Conservation (phyloP, 768 basidiomycete species). For the Lentinula aciculospora region DNA sequence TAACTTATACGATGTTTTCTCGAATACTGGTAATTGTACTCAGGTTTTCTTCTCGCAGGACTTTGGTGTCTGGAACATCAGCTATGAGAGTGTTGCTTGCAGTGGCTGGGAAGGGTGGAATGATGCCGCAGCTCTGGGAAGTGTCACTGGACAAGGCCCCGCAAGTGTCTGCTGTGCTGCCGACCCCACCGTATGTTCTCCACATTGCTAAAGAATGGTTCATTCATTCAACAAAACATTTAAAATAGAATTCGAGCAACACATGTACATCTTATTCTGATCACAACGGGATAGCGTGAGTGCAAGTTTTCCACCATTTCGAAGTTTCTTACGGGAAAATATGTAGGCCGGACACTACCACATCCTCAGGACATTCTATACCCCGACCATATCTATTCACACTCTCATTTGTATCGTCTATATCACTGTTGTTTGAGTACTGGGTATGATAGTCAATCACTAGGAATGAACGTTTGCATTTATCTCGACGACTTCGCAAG, state of each 20-base stretch:
- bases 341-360: slow-evolving; percentile 33
- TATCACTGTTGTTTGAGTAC: not conserved
- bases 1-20: slow-evolving; percentile 6
- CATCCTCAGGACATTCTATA: slow-evolving; percentile 14
- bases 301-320: slow-evolving; percentile 13
- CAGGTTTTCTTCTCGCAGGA: slow-evolving; percentile 36
- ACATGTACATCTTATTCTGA: slow-evolving; percentile 74
- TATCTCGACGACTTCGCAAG: not conserved
- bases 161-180: slow-evolving; percentile 68
- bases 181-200: slow-evolving; percentile 43
- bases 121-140: slow-evolving; percentile 60
- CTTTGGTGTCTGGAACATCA: slow-evolving; percentile 85
- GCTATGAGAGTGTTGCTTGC: slow-evolving; percentile 63
- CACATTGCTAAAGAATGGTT: not conserved
- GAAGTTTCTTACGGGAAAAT: too few relatives aligned
- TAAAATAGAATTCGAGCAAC: slow-evolving; percentile 27
- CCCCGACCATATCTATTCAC: slow-evolving; percentile 7
- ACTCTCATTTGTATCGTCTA: slow-evolving; percentile 2
- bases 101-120: slow-evolving; percentile 58
- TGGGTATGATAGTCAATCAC: not conserved
- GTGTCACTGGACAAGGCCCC: slow-evolving; percentile 48
- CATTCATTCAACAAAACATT: not conserved
- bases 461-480: not conserved
- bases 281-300: slow-evolving; percentile 57
- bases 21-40: not conserved